phyloP scores from a whole-genome alignment of 352 stramenopile species.

The Phytophthora sp. region DNA sequence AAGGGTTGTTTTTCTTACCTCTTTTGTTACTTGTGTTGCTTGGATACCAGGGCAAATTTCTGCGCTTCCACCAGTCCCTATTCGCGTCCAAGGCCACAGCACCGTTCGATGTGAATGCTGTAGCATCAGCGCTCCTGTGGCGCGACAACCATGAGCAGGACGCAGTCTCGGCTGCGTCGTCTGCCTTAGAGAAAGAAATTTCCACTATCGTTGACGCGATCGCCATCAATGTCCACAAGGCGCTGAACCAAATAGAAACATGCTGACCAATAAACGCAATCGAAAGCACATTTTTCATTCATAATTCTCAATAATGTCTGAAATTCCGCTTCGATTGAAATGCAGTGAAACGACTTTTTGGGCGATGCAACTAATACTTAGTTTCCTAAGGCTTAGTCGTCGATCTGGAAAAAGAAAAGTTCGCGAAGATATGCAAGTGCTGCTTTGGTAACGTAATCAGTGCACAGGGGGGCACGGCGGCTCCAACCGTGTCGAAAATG shows the following conservation, averaged over 20 bases:
- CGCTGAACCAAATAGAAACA: conserved; percentile 9
- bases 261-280: background rate
- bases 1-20: background rate
- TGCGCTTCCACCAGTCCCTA: conserved; percentile 55
- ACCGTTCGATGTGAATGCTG: conserved; percentile 30
- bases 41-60: conserved; percentile 54
- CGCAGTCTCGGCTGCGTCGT: background rate
- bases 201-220: conserved; percentile 35
- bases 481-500: conserved; percentile 9
- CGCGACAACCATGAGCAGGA: background rate
- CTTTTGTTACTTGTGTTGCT: background rate
- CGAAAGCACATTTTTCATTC: conserved; percentile 29
- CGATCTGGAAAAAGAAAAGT: conserved; percentile 6
- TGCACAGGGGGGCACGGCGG: background rate
- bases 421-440: conserved; percentile 22
- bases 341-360: conserved; percentile 4
- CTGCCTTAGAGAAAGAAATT: conserved; percentile 52
- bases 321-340: conserved; percentile 1
- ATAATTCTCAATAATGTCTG: conserved; percentile 5
- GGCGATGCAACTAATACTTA: background rate
- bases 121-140: conserved; percentile 10
- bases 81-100: conserved; percentile 36
- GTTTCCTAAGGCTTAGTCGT: background rate
- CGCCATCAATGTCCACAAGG: conserved; percentile 2
- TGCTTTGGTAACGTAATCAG: conserved; percentile 9